Conservation (phyloP, 768 basidiomycete species). For the Epithele typhae region DNA sequence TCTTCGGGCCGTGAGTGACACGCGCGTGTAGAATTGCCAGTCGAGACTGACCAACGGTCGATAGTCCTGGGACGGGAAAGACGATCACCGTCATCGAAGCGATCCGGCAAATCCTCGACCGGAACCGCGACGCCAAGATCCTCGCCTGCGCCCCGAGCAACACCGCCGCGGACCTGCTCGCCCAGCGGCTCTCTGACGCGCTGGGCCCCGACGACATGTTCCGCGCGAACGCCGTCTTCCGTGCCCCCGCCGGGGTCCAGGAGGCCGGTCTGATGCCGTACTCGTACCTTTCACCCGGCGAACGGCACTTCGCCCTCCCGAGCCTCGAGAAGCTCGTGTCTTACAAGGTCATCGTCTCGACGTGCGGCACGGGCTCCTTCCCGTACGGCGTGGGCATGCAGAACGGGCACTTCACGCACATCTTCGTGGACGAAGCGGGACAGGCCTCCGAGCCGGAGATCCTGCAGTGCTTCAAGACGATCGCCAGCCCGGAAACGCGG, state of each 20-base stretch:
- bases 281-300: conserved; percentile 30
- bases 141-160: conserved; percentile 36
- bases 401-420: conserved; percentile 53
- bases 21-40: neutral
- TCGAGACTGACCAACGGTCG: neutral
- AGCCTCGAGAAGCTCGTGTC: conserved; percentile 31
- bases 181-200: conserved; percentile 21
- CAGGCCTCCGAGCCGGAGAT: conserved; percentile 59
- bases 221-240: conserved; percentile 49
- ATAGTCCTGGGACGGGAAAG: conserved; percentile 37
- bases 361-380: conserved; percentile 50
- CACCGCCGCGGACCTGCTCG: conserved; percentile 32
- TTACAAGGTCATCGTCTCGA: conserved; percentile 53
- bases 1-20: conserved; percentile 56
- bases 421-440: conserved; percentile 64
- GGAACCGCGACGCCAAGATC: conserved; percentile 18
- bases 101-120: conserved; percentile 30
- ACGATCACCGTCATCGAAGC: conserved; percentile 34
- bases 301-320: conserved; percentile 38
- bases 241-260: conserved; percentile 32
- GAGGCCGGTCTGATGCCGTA: conserved; percentile 29
- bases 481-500: conserved; percentile 30
- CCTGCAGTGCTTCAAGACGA: conserved; percentile 38
- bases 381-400: conserved; percentile 43
- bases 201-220: conserved; percentile 35